phyloP scores from a whole-genome alignment of 192 early-diverging fungal genomes.

The Linnemannia zychae region DNA sequence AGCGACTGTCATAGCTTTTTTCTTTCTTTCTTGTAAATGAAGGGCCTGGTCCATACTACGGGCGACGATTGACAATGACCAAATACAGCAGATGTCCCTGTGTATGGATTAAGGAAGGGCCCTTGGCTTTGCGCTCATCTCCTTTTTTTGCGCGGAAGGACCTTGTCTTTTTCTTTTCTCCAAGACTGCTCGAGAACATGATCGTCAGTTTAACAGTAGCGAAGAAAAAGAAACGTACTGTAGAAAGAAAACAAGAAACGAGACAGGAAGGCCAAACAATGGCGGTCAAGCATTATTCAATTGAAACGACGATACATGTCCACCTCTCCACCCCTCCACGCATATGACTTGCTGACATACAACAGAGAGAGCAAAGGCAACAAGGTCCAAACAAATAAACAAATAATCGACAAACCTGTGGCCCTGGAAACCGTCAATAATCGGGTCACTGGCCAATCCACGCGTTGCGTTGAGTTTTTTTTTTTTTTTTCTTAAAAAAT shows the following conservation, averaged over 20 bases:
- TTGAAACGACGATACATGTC: background rate
- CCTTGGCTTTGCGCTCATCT: too few relatives aligned
- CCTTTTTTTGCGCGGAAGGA: background rate
- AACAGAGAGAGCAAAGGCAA: background rate
- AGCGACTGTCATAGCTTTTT: background rate
- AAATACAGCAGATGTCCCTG: background rate
- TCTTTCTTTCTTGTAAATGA: background rate
- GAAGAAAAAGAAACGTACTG: background rate
- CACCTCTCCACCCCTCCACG: background rate
- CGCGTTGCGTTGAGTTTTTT: background rate
- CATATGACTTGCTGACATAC: constrained; percentile 9
- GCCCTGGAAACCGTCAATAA: background rate
- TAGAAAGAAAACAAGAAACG: background rate
- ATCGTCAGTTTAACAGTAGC: constrained; percentile 1
- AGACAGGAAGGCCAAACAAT: background rate
- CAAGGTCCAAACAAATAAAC: background rate
- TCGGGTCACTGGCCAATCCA: constrained; percentile 1
- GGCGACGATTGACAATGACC: background rate
- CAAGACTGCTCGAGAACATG: background rate
- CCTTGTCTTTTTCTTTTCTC: background rate
- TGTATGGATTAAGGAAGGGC: background rate
- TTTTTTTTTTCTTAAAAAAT: background rate
- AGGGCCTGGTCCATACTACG: background rate
- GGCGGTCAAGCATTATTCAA: constrained; percentile 1
- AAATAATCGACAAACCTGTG: background rate